phyloP scores from a whole-genome alignment of 371 early-diverging fungal genomes.

The Mortierella sp. region DNA sequence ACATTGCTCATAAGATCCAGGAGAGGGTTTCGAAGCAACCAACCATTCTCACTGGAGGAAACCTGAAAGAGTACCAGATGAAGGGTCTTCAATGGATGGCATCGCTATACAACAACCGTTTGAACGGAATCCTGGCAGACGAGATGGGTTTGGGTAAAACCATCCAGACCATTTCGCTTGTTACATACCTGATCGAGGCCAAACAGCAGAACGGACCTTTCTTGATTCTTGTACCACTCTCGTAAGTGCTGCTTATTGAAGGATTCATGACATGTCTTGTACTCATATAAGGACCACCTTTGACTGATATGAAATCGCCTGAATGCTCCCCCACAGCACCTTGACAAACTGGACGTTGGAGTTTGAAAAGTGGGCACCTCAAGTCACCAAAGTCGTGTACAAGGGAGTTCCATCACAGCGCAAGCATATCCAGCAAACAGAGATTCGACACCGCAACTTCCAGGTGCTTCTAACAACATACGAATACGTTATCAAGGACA shows the following conservation, averaged over 20 bases:
- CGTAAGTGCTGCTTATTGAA: conserved; percentile 65
- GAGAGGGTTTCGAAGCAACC: conserved; percentile 86
- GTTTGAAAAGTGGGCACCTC: conserved; percentile 98
- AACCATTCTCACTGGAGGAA: conserved; percentile 84
- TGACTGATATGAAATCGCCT: no score
- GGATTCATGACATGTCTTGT: no score
- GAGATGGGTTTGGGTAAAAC: conserved; percentile 99
- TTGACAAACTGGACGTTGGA: conserved; percentile 98
- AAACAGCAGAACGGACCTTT: conserved; percentile 94
- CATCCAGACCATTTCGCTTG: conserved; percentile 97
- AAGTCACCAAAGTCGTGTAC: conserved; percentile 90
- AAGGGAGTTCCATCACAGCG: conserved; percentile 88
- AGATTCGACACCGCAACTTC: conserved; percentile 83
- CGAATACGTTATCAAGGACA: conserved; percentile 97
- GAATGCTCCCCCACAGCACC: conserved; percentile 56
- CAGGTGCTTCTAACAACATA: conserved; percentile 98
- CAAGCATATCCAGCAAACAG: conserved; percentile 74
- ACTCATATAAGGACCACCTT: no score
- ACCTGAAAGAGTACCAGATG: conserved; percentile 96
- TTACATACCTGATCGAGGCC: conserved; percentile 92
- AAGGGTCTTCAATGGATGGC: conserved; percentile 99
- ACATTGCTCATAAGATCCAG: conserved; percentile 83
- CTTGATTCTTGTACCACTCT: conserved; percentile 93
- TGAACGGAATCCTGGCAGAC: conserved; percentile 98
- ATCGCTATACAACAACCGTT: conserved; percentile 94